A percentile compares a stretch with the other conserved stretches of the same genome.
Evolutionary conservation across 1,139 yeast genomes (phyloP).

Genomic region (Yamadazyma spencermartinsiae): DNA sequence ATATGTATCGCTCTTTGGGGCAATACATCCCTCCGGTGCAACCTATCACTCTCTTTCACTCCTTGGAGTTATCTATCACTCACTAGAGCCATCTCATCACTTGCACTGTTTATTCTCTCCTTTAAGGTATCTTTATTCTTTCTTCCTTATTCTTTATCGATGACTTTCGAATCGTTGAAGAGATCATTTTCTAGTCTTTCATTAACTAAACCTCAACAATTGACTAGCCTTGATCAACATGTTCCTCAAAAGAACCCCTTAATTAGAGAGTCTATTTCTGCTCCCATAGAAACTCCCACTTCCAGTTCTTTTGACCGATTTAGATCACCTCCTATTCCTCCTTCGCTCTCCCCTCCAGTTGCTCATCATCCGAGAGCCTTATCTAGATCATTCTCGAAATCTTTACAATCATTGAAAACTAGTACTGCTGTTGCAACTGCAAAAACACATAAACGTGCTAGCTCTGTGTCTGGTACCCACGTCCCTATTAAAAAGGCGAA

Average conservation of each 20-base stretch:
- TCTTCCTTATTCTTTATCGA: neutral
- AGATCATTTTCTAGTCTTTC: slow-evolving; percentile 8
- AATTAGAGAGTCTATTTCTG: slow-evolving; percentile 1
- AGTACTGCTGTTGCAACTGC: neutral
- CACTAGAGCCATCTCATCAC: no score
- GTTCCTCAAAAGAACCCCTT: slow-evolving; percentile 4
- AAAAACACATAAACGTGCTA: neutral
- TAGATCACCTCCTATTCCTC: slow-evolving; percentile 1
- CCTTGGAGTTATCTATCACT: neutral
- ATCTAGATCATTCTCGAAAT: neutral
- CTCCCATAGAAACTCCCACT: slow-evolving; percentile 1
- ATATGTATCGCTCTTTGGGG: neutral
- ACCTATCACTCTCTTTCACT: neutral
- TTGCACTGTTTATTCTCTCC: neutral
- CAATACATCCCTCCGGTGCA: neutral
- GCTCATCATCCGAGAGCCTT: neutral
- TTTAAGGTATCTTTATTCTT: neutral
- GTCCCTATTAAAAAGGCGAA: slow-evolving; percentile 1
- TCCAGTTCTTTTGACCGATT: neutral
- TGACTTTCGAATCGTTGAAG: slow-evolving; percentile 7
- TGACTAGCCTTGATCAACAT: slow-evolving; percentile 10
- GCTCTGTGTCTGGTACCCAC: neutral
- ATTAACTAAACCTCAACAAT: slow-evolving; percentile 1
- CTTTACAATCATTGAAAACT: neutral
- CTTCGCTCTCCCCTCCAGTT: neutral